These are phyloP conservation scores for Colletotrichum tofieldiae DNA, from an alignment of 2,329 filamentous ascomycete genomes.

Conservation along the genomic window DNA sequence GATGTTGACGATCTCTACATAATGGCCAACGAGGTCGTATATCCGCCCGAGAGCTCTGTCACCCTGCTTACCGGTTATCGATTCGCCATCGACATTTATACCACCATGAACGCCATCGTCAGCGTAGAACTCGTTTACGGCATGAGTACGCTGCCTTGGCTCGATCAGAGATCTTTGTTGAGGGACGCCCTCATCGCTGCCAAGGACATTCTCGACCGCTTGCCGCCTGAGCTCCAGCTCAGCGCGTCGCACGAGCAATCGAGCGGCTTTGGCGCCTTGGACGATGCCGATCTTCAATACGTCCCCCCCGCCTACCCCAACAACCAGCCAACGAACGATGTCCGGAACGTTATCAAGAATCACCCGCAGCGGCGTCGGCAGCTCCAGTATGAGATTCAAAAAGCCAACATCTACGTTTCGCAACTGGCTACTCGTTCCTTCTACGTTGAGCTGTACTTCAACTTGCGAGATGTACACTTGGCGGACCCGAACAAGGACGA, in stretches of 20 bases:
- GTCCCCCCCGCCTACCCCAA: constrained; percentile 66
- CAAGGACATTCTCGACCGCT: constrained; percentile 76
- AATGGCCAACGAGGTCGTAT: constrained; percentile 77
- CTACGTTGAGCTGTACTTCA: constrained; percentile 89
- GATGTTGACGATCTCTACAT: constrained; percentile 91
- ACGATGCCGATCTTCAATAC: constrained; percentile 66
- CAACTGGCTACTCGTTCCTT: constrained; percentile 87
- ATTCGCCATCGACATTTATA: constrained; percentile 82
- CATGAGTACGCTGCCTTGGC: constrained; percentile 82
- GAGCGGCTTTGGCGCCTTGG: constrained; percentile 57
- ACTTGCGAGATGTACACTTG: constrained; percentile 78
- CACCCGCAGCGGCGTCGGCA: constrained; percentile 67
- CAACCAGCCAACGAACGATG: constrained; percentile 64
- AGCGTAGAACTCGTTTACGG: constrained; percentile 89
- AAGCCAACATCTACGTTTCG: constrained; percentile 89
- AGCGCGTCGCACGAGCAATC: constrained; percentile 56
- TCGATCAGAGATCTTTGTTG: constrained; percentile 81
- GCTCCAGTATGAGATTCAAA: constrained; percentile 90
- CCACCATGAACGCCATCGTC: constrained; percentile 83
- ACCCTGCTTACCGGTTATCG: constrained; percentile 87
- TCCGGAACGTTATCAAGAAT: constrained; percentile 65
- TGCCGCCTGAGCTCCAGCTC: constrained; percentile 80
- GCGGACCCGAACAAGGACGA: constrained; percentile 59
- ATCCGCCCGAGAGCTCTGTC: constrained; percentile 77
- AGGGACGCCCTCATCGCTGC: constrained; percentile 79